phyloP scores from a whole-genome alignment of 306 rosid species.

The Trifolium fragiferum region DNA sequence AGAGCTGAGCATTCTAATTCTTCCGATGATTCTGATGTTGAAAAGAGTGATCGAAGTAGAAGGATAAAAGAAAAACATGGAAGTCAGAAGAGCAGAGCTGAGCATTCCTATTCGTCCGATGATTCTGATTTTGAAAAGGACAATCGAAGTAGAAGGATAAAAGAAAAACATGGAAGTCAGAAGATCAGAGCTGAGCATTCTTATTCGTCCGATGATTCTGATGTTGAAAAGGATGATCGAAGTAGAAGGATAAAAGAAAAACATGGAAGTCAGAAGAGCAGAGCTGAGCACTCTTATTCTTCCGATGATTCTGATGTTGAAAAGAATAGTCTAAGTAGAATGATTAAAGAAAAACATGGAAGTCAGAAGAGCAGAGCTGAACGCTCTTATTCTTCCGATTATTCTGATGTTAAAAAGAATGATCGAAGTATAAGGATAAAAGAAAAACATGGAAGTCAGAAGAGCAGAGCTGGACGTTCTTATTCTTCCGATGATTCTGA shows the following conservation, averaged over 20 bases:
- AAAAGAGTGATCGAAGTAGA: constrained; percentile 36
- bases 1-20: constrained; percentile 36
- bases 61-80: constrained; percentile 32
- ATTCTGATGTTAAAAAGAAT: constrained; percentile 38
- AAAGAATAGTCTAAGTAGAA: constrained; percentile 35
- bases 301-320: constrained; percentile 47
- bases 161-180: constrained; percentile 37
- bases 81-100: constrained; percentile 12
- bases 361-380: constrained; percentile 10
- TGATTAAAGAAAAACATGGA: constrained; percentile 30
- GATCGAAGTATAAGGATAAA: constrained; percentile 37
- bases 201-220: not conserved
- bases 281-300: constrained; percentile 36
- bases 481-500: not conserved
- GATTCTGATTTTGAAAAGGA: constrained; percentile 40
- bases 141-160: constrained; percentile 36
- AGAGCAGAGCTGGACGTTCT: constrained; percentile 5
- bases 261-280: constrained; percentile 29
- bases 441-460: constrained; percentile 37
- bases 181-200: constrained; percentile 17
- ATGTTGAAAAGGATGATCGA: not conserved
- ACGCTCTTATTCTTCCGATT: constrained; percentile 42
- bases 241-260: not conserved
- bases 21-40: constrained; percentile 45
- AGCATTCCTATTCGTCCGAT: constrained; percentile 40